Base-by-base conservation (phyloP, 306 rosid genomes). In the Quercus engelmannii region DNA sequence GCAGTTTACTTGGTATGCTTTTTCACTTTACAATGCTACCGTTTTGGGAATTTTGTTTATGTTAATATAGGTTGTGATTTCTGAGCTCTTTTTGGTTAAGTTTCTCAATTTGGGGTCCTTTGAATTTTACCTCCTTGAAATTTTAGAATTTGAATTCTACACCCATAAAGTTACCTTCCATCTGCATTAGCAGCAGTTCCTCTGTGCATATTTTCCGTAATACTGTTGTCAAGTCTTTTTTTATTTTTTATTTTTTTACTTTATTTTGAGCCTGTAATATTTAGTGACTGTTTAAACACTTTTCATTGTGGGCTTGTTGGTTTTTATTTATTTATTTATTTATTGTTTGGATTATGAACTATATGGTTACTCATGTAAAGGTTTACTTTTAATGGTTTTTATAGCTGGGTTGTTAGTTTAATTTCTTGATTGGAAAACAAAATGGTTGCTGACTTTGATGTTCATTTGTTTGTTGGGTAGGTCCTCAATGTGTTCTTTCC, bases 401-500 rank as follows among this genome's bases (percentile, higher is more conserved):
- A 28, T 28, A 28, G 30, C 30, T 28, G 30, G 30, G 30, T 28
- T 28, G 30, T 2, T 28, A 28, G 30, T 28, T 28, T 28, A 0
- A 28, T 28, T 28, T 28, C 30, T 28, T 28, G 30, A 28, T 28
- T 28, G 30, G 30, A 28, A 41, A 2, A 41, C 46, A 74, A 21
- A 73, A 35, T 11, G 10, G 46, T 63, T 49, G 74, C 61, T 54
- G 75, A 51, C 49, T 59, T 73, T 76, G 43, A 61, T 11, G 55
- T 76, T 80, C 74, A 46, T 78, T 74, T 87, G 70, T 67, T 30
- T 80, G 72, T 62, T 80, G 72, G 73, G 83, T 84, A 92, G 99
- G 99, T 81, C 97, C 98, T 54, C 95, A 88, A 74, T 95, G 98
- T 57, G 93, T 91, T 79, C 91, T 92, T 83, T 83, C 92, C 25